Evolutionary conservation across 1,139 yeast genomes (phyloP).

Genomic region (Ogataea hybrid): DNA sequence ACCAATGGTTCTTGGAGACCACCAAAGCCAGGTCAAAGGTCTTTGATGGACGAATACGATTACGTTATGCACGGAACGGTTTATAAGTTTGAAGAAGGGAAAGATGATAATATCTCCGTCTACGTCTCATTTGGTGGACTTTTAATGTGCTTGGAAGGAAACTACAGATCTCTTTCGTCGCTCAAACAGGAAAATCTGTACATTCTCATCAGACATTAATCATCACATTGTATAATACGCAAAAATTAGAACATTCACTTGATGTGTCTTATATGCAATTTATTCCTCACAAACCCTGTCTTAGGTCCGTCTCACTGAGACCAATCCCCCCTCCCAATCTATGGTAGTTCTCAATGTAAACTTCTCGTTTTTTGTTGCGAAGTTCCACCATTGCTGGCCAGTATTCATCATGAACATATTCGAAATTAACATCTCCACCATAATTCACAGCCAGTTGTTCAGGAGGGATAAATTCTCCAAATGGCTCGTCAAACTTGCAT

Average conservation of each 20-base stretch:
- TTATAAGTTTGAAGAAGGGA: conserved; percentile 90
- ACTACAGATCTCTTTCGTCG: conserved; percentile 81
- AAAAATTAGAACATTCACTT: background rate
- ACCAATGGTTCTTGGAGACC: conserved; percentile 88
- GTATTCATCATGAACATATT: conserved; percentile 72
- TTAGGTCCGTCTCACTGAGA: conserved; percentile 45
- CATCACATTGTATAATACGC: conserved; percentile 8
- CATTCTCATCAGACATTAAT: conserved; percentile 72
- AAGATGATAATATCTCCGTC: conserved; percentile 69
- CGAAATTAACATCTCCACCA: conserved; percentile 56
- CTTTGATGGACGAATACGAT: conserved; percentile 95
- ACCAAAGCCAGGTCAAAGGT: conserved; percentile 77
- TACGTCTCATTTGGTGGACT: conserved; percentile 96
- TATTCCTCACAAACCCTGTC: conserved; percentile 22
- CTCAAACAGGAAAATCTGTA: conserved; percentile 95
- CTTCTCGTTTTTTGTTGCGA: conserved; percentile 52
- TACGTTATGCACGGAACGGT: conserved; percentile 99
- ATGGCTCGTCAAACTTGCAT: conserved; percentile 58
- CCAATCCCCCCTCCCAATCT: conserved; percentile 73
- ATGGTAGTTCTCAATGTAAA: conserved; percentile 61
- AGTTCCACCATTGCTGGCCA: conserved; percentile 72
- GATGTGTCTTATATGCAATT: too few species aligned
- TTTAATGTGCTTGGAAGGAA: conserved; percentile 91
- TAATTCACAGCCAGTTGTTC: conserved; percentile 54
- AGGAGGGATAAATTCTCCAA: conserved; percentile 50